phyloP scores from a whole-genome alignment of 2,329 filamentous ascomycete species.

The Venturia oleaginea region DNA sequence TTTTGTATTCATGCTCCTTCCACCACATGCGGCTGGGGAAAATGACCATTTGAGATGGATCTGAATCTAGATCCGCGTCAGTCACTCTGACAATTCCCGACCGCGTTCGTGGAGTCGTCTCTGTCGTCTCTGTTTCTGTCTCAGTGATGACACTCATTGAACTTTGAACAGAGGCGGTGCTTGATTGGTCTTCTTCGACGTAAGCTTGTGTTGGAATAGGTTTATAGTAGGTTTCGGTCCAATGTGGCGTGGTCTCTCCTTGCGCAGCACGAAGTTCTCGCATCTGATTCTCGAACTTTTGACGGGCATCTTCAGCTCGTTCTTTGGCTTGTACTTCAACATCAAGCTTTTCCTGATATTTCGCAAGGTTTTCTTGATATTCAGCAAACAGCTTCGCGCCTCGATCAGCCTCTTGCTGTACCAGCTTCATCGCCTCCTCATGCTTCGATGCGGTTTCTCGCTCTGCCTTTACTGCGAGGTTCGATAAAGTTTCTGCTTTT shows the following conservation, averaged over 20 bases:
- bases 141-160: not conserved
- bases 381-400: not conserved
- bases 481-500: not conserved
- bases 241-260: not conserved
- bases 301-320: not conserved
- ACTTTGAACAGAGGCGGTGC: not conserved
- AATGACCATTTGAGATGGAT: slow-evolving; percentile 7
- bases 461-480: not conserved
- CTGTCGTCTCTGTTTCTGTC: not conserved
- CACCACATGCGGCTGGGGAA: slow-evolving; percentile 3
- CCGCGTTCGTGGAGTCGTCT: not conserved
- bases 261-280: not conserved
- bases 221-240: not conserved
- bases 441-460: not conserved
- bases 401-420: not conserved
- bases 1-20: slow-evolving; percentile 10
- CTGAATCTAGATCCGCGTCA: not conserved
- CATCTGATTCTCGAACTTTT: not conserved
- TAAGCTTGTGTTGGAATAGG: not conserved
- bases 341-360: not conserved
- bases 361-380: not conserved
- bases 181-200: not conserved
- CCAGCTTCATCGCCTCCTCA: not conserved
- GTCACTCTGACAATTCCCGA: not conserved
- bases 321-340: not conserved